Base-by-base conservation (phyloP, 2,329 filamentous ascomycete genomes). In the Diaporthe vexans region DNA sequence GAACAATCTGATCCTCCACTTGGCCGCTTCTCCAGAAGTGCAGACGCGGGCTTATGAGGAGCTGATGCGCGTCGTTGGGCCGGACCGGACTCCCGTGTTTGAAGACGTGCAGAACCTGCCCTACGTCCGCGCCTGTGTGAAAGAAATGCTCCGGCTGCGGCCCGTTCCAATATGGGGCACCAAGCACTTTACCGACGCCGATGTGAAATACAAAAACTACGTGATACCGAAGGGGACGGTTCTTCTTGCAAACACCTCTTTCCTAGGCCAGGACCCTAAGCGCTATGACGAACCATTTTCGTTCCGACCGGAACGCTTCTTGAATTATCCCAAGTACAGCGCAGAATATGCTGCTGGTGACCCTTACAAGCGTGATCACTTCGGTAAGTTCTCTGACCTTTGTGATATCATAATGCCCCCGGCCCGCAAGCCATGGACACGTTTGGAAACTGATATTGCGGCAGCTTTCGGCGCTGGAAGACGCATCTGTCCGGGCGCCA, bases 401-500 rank as follows among this genome's bases (percentile, higher is more conserved):
- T 24, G n/a, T 59, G 13, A 40, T 17, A 40, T 13, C 40, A 13
- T 10, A 58, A 2, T 8, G 19, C 2, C 24, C 54, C 29, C 13
- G 2, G 21, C 51, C 51, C 21, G 11, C n/a, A 9, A 10, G 21
- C n/a, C 7, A 40, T 4, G 17, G 43, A 6, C 19, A 21, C 17
- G 43, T 48, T 19, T 19, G 4, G 17, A 0, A 21, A 48, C 43
- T 48, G 43, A 48, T 19, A 48, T 19, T 21, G 9, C 43, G 4
- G 37, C n/a, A 61, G 80, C 81, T 0, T 87, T 86, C 76, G 85
- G 85, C 6, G 81, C 81, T 26, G 86, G 86, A 1, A 80, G 86
- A 6, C 81, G 86, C 10, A 83, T 86, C 29, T 88, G 86, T 76
- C 84, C 84, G 2, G 86, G 86, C 0, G 84, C 85, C 6, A 85